Evolutionary conservation across 768 basidiomycete species (phyloP).

Genomic region (Tephrocybe sp.): DNA sequence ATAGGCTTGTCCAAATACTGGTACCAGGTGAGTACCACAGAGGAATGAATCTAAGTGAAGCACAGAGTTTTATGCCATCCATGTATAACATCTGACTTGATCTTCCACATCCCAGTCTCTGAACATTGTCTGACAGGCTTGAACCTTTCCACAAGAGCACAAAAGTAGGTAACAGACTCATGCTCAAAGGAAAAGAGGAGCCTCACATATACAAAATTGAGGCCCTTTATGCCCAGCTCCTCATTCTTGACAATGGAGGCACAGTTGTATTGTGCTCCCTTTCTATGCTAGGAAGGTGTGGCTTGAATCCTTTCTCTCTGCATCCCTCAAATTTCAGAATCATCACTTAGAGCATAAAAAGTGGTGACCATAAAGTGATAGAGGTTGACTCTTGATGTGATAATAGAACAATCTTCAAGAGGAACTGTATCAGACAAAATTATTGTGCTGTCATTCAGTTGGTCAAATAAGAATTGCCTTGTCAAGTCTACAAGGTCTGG

Average conservation of each 20-base stretch:
- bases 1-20: slow-evolving; percentile 19
- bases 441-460: too few relatives aligned
- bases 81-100: slow-evolving; percentile 18
- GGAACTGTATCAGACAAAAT: background rate
- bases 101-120: slow-evolving; percentile 33
- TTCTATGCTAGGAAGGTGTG: slow-evolving; percentile 21
- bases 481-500: too few relatives aligned
- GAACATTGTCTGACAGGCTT: slow-evolving; percentile 18
- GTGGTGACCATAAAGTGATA: slow-evolving; percentile 18
- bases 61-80: slow-evolving; percentile 14
- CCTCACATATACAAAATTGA: slow-evolving; percentile 22
- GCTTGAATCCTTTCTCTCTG: slow-evolving; percentile 25
- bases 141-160: slow-evolving; percentile 33
- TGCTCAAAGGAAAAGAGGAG: slow-evolving; percentile 29
- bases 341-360: slow-evolving; percentile 27
- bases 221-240: slow-evolving; percentile 24
- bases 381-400: background rate
- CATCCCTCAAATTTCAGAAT: slow-evolving; percentile 23
- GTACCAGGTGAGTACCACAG: slow-evolving; percentile 26
- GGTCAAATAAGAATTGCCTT: too few relatives aligned
- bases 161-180: slow-evolving; percentile 5
- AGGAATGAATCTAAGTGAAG: slow-evolving; percentile 21
- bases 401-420: background rate
- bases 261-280: slow-evolving; percentile 20
- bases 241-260: slow-evolving; percentile 27